These are phyloP conservation scores for Singerocomus inundabilis DNA, from an alignment of 1,284 basidiomycete species.

Conservation along the genomic window DNA sequence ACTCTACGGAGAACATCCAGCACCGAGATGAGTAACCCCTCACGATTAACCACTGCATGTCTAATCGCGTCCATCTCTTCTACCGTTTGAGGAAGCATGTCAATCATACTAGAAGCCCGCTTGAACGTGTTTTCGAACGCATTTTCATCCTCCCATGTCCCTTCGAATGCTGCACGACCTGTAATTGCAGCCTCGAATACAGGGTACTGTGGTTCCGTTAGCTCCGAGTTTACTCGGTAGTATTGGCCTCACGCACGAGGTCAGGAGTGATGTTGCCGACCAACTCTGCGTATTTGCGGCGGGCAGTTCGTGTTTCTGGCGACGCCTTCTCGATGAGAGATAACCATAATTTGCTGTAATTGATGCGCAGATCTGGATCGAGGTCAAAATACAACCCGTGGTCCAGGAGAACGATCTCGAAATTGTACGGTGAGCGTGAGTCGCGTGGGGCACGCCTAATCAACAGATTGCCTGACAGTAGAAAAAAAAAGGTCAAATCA, in stretches of 20 bases:
- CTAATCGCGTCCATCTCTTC: slow-evolving; percentile 79
- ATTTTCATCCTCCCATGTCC: slow-evolving; percentile 46
- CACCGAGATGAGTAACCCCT: slow-evolving; percentile 80
- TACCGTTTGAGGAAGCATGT: slow-evolving; percentile 63
- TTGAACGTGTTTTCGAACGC: slow-evolving; percentile 39
- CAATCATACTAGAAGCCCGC: slow-evolving; percentile 74
- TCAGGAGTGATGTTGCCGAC: slow-evolving; percentile 90
- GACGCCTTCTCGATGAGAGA: slow-evolving; percentile 77
- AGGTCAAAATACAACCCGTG: slow-evolving; percentile 94
- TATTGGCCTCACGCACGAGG: slow-evolving; percentile 50
- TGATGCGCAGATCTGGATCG: slow-evolving; percentile 71
- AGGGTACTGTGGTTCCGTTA: slow-evolving; percentile 55
- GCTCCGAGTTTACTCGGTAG: slow-evolving; percentile 4
- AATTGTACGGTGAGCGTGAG: slow-evolving; percentile 85
- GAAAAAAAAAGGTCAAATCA: slow-evolving; percentile 1
- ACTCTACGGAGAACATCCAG: slow-evolving; percentile 83
- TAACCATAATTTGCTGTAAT: slow-evolving; percentile 84
- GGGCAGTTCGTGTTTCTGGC: slow-evolving; percentile 57
- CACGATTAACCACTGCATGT: slow-evolving; percentile 74
- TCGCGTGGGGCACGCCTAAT: slow-evolving; percentile 70
- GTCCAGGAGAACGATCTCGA: slow-evolving; percentile 91
- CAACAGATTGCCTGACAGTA: slow-evolving; percentile 77
- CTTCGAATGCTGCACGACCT: slow-evolving; percentile 64
- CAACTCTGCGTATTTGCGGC: slow-evolving; percentile 81
- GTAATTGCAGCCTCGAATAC: slow-evolving; percentile 85